phyloP scores from a whole-genome alignment of 2,329 filamentous ascomycete species.

The Nemania bipapillata region DNA sequence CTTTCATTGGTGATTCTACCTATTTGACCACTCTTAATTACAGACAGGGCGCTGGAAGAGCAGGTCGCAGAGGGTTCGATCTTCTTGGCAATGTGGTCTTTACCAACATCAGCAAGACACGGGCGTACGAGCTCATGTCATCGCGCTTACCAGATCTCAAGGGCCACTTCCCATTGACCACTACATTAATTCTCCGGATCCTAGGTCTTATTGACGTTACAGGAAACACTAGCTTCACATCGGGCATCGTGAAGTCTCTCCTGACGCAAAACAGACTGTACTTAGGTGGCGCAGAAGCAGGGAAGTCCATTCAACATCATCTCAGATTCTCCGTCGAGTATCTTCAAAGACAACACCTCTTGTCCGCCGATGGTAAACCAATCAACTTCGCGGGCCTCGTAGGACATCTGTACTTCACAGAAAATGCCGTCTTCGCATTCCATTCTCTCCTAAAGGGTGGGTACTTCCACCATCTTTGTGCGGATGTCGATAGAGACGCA shows the following conservation, averaged over 20 bases:
- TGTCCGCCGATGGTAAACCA: conserved; percentile 69
- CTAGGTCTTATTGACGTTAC: conserved; percentile 75
- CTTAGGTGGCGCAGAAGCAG: conserved; percentile 74
- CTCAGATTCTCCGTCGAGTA: conserved; percentile 85
- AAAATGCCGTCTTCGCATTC: conserved; percentile 80
- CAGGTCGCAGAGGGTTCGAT: conserved; percentile 83
- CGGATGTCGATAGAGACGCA: neutral
- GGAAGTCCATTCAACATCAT: conserved; percentile 77
- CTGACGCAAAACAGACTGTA: conserved; percentile 76
- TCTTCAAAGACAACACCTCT: conserved; percentile 73
- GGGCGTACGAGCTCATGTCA: conserved; percentile 75
- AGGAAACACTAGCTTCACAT: conserved; percentile 69
- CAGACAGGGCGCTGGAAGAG: conserved; percentile 79
- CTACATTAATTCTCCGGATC: conserved; percentile 75
- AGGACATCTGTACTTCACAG: conserved; percentile 79
- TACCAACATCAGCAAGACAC: conserved; percentile 69
- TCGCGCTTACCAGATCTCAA: conserved; percentile 77
- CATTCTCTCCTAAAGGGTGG: conserved; percentile 74
- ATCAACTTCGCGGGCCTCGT: conserved; percentile 78
- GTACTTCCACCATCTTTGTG: conserved; percentile 37
- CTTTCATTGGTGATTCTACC: conserved; percentile 78
- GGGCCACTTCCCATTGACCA: conserved; percentile 82
- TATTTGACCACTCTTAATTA: conserved; percentile 80
- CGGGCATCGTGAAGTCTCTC: conserved; percentile 71
- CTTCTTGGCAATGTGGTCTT: conserved; percentile 84